These are phyloP conservation scores for Dalbergia cochinchinensis DNA, from an alignment of 306 rosid genomes.

Conservation along the genomic window DNA sequence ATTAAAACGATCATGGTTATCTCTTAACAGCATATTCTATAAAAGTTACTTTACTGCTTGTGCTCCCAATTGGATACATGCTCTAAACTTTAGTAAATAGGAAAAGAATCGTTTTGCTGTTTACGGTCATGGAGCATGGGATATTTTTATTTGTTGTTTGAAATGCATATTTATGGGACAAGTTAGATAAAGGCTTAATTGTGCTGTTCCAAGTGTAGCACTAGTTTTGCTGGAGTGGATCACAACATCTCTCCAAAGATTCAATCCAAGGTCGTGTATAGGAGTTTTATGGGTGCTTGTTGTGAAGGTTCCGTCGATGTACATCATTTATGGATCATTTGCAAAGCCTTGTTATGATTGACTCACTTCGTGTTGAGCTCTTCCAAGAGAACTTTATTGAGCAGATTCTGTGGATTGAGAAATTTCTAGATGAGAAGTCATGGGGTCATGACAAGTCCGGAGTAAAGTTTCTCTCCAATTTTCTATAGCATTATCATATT, in stretches of 20 bases:
- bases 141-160: too few species aligned
- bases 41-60: not conserved
- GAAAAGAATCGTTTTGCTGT: not conserved
- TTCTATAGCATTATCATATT: slow-evolving; percentile 45
- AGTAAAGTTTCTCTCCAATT: slow-evolving; percentile 47
- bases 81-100: not conserved
- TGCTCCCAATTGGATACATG: not conserved
- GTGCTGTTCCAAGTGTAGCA: slow-evolving; percentile 7
- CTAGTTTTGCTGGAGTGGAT: slow-evolving; percentile 47
- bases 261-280: slow-evolving; percentile 46
- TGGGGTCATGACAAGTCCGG: slow-evolving; percentile 36
- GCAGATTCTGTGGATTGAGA: slow-evolving; percentile 44
- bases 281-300: slow-evolving; percentile 49
- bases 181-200: too few species aligned
- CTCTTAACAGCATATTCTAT: not conserved
- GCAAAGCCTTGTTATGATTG: slow-evolving; percentile 50
- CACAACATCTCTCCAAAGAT: slow-evolving; percentile 42
- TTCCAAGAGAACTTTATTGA: slow-evolving; percentile 46
- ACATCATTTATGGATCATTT: slow-evolving; percentile 50
- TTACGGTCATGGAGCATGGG: too few species aligned
- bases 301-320: slow-evolving; percentile 48
- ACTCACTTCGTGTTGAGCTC: slow-evolving; percentile 48
- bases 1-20: not conserved
- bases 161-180: not conserved
- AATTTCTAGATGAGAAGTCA: slow-evolving; percentile 47